phyloP scores from a whole-genome alignment of 23 red algal species.

The Cyanidiococcus yangmingshanensis region DNA sequence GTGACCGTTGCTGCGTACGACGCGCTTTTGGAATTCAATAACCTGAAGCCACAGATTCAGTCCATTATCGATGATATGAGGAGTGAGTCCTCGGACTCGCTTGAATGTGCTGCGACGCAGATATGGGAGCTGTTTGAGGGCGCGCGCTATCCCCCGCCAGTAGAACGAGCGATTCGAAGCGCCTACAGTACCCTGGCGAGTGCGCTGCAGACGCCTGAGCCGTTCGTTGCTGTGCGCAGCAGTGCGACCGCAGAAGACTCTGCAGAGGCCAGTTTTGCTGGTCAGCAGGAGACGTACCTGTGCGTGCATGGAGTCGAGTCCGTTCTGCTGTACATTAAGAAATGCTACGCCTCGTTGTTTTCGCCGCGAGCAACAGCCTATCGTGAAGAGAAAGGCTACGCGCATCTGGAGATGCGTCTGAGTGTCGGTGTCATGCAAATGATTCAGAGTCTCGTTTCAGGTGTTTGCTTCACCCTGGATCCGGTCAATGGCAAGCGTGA shows the following conservation, averaged over 20 bases:
- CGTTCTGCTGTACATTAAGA: constrained; percentile 16
- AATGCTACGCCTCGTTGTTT: constrained; percentile 35
- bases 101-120: background rate
- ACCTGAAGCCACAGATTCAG: constrained; percentile 10
- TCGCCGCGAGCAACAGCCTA: constrained; percentile 23
- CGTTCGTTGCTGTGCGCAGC: constrained; percentile 20
- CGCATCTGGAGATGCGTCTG: constrained; percentile 19
- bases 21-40: constrained; percentile 19
- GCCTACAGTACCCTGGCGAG: constrained; percentile 5
- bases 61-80: background rate
- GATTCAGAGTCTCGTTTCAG: constrained; percentile 18
- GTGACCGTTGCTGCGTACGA: constrained; percentile 22
- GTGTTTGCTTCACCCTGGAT: constrained; percentile 28
- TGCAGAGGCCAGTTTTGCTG: constrained; percentile 32
- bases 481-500: constrained; percentile 22
- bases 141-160: background rate
- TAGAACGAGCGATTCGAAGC: background rate
- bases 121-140: constrained; percentile 1
- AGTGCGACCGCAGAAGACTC: constrained; percentile 27
- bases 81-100: background rate
- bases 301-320: constrained; percentile 4
- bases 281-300: constrained; percentile 28
- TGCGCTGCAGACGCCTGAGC: background rate
- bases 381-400: constrained; percentile 27
- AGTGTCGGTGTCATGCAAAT: constrained; percentile 24